phyloP scores from a whole-genome alignment of 768 basidiomycete species.

The Phallus indusiatus region DNA sequence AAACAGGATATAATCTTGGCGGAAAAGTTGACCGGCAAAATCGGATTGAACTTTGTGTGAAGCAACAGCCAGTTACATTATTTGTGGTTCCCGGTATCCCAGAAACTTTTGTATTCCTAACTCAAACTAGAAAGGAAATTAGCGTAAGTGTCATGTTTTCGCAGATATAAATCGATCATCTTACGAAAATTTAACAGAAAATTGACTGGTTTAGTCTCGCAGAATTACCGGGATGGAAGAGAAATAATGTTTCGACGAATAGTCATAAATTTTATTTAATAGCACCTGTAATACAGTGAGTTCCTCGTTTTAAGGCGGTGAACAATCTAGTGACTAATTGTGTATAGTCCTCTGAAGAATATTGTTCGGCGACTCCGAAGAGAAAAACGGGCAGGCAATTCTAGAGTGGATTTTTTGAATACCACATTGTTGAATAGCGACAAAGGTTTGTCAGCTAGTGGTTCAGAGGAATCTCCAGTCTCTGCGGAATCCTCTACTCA shows the following conservation, averaged over 20 bases:
- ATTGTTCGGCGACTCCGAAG: constrained; percentile 4
- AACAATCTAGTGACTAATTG: constrained; percentile 7
- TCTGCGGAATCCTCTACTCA: neutral
- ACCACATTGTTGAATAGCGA: neutral
- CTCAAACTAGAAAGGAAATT: constrained; percentile 95
- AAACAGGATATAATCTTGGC: constrained; percentile 87
- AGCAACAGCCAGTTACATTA: constrained; percentile 83
- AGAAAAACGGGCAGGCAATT: neutral
- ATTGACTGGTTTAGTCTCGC: constrained; percentile 91
- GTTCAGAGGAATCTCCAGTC: neutral
- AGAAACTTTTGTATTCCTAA: constrained; percentile 83
- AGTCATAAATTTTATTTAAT: constrained; percentile 84
- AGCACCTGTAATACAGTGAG: constrained; percentile 83
- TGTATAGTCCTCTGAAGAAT: constrained; percentile 46
- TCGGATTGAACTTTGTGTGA: constrained; percentile 78
- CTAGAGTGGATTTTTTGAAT: neutral
- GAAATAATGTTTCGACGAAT: constrained; percentile 49
- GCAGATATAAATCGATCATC: constrained; percentile 6
- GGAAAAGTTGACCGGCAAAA: constrained; percentile 55
- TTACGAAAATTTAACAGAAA: constrained; percentile 43
- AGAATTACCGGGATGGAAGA: constrained; percentile 91
- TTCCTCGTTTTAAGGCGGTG: constrained; percentile 4
- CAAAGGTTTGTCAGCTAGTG: neutral
- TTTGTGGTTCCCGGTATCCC: constrained; percentile 85
- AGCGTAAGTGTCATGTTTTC: constrained; percentile 49